Conservation (phyloP, 2,329 filamentous ascomycete genomes). For the Fonsecaea nubica region DNA sequence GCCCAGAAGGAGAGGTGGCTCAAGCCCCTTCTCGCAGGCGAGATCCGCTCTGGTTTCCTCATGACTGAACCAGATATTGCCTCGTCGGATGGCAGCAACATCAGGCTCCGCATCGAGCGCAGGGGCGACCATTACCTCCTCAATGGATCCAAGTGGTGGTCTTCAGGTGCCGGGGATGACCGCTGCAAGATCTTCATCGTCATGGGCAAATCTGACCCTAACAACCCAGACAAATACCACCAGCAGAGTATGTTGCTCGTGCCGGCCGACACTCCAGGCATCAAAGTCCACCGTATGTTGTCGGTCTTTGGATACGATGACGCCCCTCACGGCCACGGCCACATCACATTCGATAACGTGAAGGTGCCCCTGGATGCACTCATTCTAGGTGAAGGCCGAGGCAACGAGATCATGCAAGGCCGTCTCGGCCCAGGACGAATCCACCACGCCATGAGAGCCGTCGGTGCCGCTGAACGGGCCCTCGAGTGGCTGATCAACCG, state of each 20-base stretch:
- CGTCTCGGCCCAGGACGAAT: slow-evolving; percentile 94
- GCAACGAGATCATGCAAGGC: slow-evolving; percentile 98
- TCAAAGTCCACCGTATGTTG: slow-evolving; percentile 91
- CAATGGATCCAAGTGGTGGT: slow-evolving; percentile 99
- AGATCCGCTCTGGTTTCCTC: slow-evolving; percentile 87
- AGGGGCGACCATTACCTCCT: slow-evolving; percentile 90
- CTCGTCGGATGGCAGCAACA: slow-evolving; percentile 91
- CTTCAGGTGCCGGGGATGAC: slow-evolving; percentile 89
- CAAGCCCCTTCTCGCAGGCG: slow-evolving; percentile 77
- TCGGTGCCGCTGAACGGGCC: slow-evolving; percentile 87
- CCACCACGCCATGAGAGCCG: slow-evolving; percentile 95
- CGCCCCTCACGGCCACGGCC: slow-evolving; percentile 94
- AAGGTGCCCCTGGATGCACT: slow-evolving; percentile 81
- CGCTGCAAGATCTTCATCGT: slow-evolving; percentile 93
- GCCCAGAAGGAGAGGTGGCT: slow-evolving; percentile 76
- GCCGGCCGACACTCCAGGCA: slow-evolving; percentile 77
- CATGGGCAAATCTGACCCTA: slow-evolving; percentile 88
- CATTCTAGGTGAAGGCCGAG: slow-evolving; percentile 88
- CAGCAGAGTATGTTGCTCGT: slow-evolving; percentile 95
- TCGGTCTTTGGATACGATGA: slow-evolving; percentile 96
- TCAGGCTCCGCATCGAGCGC: slow-evolving; percentile 78
- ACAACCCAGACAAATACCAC: slow-evolving; percentile 77
- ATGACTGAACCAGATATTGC: slow-evolving; percentile 94
- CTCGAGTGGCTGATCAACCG: slow-evolving; percentile 94
- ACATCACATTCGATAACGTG: slow-evolving; percentile 87